These are phyloP conservation scores for Penicillium cinerascens DNA, from an alignment of 495 filamentous ascomycete genomes.

Conservation along the genomic window DNA sequence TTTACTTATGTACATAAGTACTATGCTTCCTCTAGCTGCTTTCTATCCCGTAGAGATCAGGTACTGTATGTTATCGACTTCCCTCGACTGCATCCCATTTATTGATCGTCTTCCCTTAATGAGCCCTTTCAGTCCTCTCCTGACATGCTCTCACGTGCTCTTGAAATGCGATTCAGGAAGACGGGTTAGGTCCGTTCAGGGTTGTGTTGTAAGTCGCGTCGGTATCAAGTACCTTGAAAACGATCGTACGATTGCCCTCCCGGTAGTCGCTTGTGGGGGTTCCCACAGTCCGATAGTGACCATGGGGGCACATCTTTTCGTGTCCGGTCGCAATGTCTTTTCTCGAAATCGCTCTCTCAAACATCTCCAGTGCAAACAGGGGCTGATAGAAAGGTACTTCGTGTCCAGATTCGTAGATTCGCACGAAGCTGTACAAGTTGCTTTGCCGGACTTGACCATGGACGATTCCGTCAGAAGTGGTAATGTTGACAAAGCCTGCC, in stretches of 20 bases:
- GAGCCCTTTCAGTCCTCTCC: too few relatives aligned
- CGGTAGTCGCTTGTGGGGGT: slow-evolving; percentile 48
- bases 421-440: slow-evolving; percentile 65
- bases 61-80: too few relatives aligned
- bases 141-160: not conserved
- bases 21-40: too few relatives aligned
- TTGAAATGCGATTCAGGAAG: not conserved
- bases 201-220: slow-evolving; percentile 55
- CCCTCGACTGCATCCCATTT: too few relatives aligned
- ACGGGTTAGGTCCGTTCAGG: slow-evolving; percentile 44
- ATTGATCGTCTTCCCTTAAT: too few relatives aligned
- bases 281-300: slow-evolving; percentile 47
- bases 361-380: slow-evolving; percentile 54
- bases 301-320: slow-evolving; percentile 16
- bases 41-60: too few relatives aligned
- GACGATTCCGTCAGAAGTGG: slow-evolving; percentile 51
- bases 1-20: too few relatives aligned
- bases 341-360: slow-evolving; percentile 54
- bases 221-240: slow-evolving; percentile 43
- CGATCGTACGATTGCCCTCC: slow-evolving; percentile 57
- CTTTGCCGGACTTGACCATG: slow-evolving; percentile 66
- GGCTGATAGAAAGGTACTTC: slow-evolving; percentile 70
- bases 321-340: slow-evolving; percentile 60
- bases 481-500: slow-evolving; percentile 54
- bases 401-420: slow-evolving; percentile 69